These are phyloP conservation scores for Alloascoidea hylecoeti DNA, from an alignment of 805 yeast species.

Conservation along the genomic window DNA sequence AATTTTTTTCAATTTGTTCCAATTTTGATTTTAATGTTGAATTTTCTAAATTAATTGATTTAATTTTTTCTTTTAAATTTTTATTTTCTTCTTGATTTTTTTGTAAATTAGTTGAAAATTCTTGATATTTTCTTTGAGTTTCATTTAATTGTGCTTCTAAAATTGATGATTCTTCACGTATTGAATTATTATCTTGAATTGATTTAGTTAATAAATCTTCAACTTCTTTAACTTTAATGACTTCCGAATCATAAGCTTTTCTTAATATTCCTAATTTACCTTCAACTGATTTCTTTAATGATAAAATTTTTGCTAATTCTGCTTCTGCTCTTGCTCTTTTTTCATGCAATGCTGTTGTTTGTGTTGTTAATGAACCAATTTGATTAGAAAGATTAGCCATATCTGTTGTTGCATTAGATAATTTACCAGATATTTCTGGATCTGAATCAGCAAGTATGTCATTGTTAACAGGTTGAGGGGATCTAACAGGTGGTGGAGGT, in stretches of 20 bases:
- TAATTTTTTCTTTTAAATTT: slow-evolving; percentile 53
- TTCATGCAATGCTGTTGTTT: slow-evolving; percentile 55
- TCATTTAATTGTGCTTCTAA: slow-evolving; percentile 71
- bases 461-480: slow-evolving; percentile 7
- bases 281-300: slow-evolving; percentile 59
- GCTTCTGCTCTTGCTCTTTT: slow-evolving; percentile 64
- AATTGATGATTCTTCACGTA: slow-evolving; percentile 59
- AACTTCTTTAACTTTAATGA: slow-evolving; percentile 57
- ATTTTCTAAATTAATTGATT: slow-evolving; percentile 51
- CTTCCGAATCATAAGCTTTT: slow-evolving; percentile 65
- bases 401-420: slow-evolving; percentile 72
- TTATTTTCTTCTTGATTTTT: slow-evolving; percentile 57
- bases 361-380: slow-evolving; percentile 61
- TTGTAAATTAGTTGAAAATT: slow-evolving; percentile 44
- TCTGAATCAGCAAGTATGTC: slow-evolving; percentile 41
- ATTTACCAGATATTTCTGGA: slow-evolving; percentile 45
- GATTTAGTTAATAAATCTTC: slow-evolving; percentile 48
- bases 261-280: slow-evolving; percentile 53
- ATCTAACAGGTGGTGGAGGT: slow-evolving; percentile 9
- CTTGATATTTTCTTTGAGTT: slow-evolving; percentile 48
- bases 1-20: slow-evolving; percentile 34
- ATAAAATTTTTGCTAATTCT: slow-evolving; percentile 57
- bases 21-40: slow-evolving; percentile 42
- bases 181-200: slow-evolving; percentile 49
- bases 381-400: slow-evolving; percentile 81